Evolutionary conservation across 495 filamentous ascomycete genomes (phyloP).

Genomic region (Hypoxylon fuscum): DNA sequence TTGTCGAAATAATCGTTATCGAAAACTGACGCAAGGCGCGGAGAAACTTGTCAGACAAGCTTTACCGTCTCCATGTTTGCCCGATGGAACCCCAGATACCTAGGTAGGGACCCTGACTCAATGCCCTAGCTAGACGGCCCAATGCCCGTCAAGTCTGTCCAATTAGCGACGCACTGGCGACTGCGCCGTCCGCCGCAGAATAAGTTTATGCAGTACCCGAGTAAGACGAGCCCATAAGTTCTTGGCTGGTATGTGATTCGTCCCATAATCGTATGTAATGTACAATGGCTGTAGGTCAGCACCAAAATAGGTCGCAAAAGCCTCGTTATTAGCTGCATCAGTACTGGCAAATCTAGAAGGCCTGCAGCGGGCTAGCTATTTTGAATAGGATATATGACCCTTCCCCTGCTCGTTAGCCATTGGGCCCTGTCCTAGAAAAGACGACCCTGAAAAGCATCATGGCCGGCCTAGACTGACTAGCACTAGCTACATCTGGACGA

Average conservation of each 20-base stretch:
- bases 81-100: background rate
- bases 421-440: too few relatives aligned
- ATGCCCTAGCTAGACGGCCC: background rate
- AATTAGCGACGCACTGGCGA: background rate
- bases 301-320: conserved; percentile 12
- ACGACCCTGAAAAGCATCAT: too few relatives aligned
- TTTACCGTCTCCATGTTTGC: background rate
- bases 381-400: too few relatives aligned
- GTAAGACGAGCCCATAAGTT: background rate
- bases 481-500: conserved; percentile 30
- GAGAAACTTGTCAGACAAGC: background rate
- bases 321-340: background rate
- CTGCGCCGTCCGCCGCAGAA: background rate
- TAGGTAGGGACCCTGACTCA: background rate
- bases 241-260: conserved; percentile 14
- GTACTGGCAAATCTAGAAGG: too few relatives aligned
- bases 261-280: background rate
- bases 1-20: too few relatives aligned
- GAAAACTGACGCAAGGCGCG: background rate
- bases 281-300: conserved; percentile 1
- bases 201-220: background rate
- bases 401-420: too few relatives aligned
- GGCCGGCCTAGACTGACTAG: conserved; percentile 19
- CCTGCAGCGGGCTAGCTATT: too few relatives aligned
- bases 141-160: background rate